Base-by-base conservation (phyloP, 2,329 filamentous ascomycete genomes). In the Arthrobotrys entomopaga region DNA sequence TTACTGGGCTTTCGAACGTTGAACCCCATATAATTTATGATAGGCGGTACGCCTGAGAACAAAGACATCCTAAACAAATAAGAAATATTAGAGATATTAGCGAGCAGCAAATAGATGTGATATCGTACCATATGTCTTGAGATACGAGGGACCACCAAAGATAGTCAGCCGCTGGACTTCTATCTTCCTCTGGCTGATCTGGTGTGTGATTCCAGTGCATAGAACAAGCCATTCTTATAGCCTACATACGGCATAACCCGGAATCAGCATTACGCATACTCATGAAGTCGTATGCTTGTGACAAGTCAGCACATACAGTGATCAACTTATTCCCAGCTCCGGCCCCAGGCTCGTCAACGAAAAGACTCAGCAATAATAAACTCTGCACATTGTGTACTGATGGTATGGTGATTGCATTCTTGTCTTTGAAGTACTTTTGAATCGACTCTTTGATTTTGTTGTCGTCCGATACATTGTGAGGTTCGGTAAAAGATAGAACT, bases 201-300 rank as follows among this genome's bases (percentile, higher is more conserved):
- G 57, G 59, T 34, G 72, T 65, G 10, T 66, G 71, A 56, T 77
- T 78, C 77, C 76, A 77, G 34, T 76, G 74, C 58, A 78, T 60
- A 40, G 77, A 76, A 48, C 74, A 78, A 34, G 77, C 77, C 77
- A 78, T 78, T 24, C 77, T 67, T 34, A 78, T 72, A 15, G 77
- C 76, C 77, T 54, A 53, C 63, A 13, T 53, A 50, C 16, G 24
- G 48, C 13, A n/a, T 20, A 22, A 38, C 15, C 29, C 6, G 34
- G 13, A 46, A 19, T n/a, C 26, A 26, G 40, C 46, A n/a, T n/a
- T n/a, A n/a, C n/a, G n/a, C n/a, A n/a, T n/a, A n/a, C 43, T 40
- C 57, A 43, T 49, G 59, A 56, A 3, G 19, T 11, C 50, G 64
- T 24, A 29, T 65, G 63, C 67, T 24, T 63, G 34, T 42, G 29